Evolutionary conservation across 495 filamentous ascomycete genomes (phyloP), one percentile per base, ranked within the genome.

Genomic region (Hypomontagnella submonticulosa): DNA sequence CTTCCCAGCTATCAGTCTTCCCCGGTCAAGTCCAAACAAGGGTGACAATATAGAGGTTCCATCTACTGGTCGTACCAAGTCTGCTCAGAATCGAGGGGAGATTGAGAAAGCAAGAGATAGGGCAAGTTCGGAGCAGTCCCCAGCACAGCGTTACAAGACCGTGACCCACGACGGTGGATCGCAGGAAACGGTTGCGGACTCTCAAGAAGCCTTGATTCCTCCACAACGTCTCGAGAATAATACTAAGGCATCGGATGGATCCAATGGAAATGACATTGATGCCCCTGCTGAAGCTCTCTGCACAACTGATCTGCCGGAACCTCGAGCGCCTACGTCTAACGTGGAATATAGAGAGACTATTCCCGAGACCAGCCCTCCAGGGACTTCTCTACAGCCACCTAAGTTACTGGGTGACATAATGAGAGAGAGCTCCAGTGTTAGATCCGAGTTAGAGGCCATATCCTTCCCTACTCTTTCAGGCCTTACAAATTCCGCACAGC

Each of bases 311-410:
- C 47, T 70, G 16, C 67, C 69, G n/a, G 38, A 50, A 12, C 40
- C 67, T 12, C 54, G 33, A 33, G 50, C 43, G 11, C 48, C 48
- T 4, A 2, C 37, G 19, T 48, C 57, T 12, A 64, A 55, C 18
- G 4, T 54, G 4, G 70, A 71, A 23, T 61, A 65, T 19, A 71
- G 41, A 12, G 78, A 76, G 5, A 75, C 68, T 1, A 76, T 77
- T 8, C 79, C 77, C 2, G 77, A 77, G 51, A 79, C 78, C 4
- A 80, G 77, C 40, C 79, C 76, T 43, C 47, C 51, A 18, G 30
- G 42, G 37, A 70, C 69, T 33, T 53, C 61, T 10, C 20, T 61
- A 37, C 63, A 62, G n/a, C 63, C 20, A 43, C 70, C 38, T 30
- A 70, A 52, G 23, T 53, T 55, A 1, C 27, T 67, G 8, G 42